Evolutionary conservation across 306 rosid genomes (phyloP).

Genomic region (Vigna unguiculata): DNA sequence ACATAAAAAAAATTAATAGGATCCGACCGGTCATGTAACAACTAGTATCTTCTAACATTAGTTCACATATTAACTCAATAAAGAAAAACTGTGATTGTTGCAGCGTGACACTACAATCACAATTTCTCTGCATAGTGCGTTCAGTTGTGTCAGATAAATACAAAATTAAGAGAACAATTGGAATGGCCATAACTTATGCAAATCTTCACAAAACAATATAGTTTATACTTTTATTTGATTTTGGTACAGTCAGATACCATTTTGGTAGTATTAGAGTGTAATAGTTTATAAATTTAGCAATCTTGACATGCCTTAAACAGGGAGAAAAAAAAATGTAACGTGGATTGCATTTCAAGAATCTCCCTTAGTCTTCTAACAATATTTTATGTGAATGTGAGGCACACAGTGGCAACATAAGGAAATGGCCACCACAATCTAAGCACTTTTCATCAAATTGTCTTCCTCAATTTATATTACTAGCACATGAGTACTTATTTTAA

Average conservation of each 20-base stretch:
- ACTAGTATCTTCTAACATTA: no score
- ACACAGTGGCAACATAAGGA: not conserved
- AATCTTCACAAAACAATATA: not conserved
- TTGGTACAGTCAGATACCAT: slow-evolving; percentile 39
- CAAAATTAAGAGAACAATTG: not conserved
- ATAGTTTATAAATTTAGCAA: not conserved
- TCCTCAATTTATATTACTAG: not conserved
- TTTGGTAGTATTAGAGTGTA: slow-evolving; percentile 7
- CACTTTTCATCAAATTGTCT: not conserved
- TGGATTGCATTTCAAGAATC: no score
- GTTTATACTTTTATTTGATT: slow-evolving; percentile 1
- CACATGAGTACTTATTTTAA: no score
- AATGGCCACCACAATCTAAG: slow-evolving; percentile 3
- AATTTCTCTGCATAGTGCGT: not conserved
- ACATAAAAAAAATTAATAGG: no score
- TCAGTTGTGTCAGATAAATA: not conserved
- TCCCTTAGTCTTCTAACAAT: not conserved
- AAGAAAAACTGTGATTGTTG: not conserved
- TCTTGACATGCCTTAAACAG: slow-evolving; percentile 20
- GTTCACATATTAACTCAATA: no score
- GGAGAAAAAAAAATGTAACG: not conserved
- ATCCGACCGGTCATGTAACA: no score
- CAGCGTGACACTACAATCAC: not conserved
- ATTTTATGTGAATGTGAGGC: not conserved
- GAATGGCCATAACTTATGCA: not conserved